These are phyloP conservation scores for Irineochytrium annulatum DNA, from an alignment of 192 early-diverging fungal species.

Conservation along the genomic window DNA sequence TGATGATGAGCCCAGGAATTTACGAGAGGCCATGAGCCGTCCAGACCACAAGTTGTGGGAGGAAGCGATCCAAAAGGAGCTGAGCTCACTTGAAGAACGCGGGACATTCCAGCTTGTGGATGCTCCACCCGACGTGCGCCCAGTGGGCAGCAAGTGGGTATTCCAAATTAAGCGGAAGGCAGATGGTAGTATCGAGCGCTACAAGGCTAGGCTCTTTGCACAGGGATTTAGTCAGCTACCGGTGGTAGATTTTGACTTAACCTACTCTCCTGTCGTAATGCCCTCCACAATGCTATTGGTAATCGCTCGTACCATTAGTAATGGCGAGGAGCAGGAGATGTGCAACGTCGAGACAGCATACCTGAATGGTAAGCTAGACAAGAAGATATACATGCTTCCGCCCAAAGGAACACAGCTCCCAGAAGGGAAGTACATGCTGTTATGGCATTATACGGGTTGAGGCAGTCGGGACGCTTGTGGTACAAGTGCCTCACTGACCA, in stretches of 20 bases:
- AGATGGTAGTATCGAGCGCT: slow-evolving; percentile 12
- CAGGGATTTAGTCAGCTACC: slow-evolving; percentile 22
- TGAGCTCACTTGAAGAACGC: background rate
- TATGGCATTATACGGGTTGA: background rate
- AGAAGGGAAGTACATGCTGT: too few species aligned
- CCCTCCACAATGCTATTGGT: too few species aligned
- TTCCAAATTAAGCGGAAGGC: slow-evolving; percentile 18
- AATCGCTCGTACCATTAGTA: too few species aligned
- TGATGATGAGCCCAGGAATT: too few species aligned
- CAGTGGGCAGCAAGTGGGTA: slow-evolving; percentile 25
- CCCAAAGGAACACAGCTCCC: too few species aligned
- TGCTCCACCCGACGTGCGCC: background rate
- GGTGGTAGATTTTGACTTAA: slow-evolving; percentile 16
- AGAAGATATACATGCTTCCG: too few species aligned
- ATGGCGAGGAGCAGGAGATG: too few species aligned
- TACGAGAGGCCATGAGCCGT: slow-evolving; percentile 4
- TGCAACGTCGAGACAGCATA: too few species aligned
- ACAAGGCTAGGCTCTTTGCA: slow-evolving; percentile 28
- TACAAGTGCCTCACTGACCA: background rate
- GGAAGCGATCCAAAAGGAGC: background rate
- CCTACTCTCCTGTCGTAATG: slow-evolving; percentile 21
- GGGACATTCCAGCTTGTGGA: slow-evolving; percentile 5
- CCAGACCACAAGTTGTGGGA: background rate
- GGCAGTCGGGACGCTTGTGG: background rate
- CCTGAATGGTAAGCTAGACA: too few species aligned